These are phyloP conservation scores for Colletotrichum spaethianum DNA, from an alignment of 2,329 filamentous ascomycete species.

Conservation along the genomic window DNA sequence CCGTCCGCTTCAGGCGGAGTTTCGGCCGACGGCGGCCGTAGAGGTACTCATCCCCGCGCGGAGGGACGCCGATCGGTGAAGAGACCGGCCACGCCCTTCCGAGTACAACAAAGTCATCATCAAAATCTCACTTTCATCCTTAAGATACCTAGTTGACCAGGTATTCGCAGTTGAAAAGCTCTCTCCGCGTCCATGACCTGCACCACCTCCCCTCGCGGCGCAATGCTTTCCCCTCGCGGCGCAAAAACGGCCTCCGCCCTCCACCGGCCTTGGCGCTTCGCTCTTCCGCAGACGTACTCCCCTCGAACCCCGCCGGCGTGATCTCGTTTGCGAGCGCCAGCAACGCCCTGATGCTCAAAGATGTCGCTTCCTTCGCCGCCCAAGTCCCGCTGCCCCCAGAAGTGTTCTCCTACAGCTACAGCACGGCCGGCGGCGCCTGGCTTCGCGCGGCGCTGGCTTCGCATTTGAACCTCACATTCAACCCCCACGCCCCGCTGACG, in stretches of 20 bases:
- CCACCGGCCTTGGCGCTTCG: constrained; percentile 31
- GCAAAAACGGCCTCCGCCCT: constrained; percentile 21
- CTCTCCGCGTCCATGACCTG: not conserved
- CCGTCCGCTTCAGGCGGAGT: not conserved
- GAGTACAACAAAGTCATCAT: not conserved
- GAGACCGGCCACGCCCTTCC: not conserved
- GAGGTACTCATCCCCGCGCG: constrained; percentile 13
- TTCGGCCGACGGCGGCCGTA: constrained; percentile 4
- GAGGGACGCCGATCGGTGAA: not conserved
- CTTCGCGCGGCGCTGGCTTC: constrained; percentile 51
- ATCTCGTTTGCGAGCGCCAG: constrained; percentile 33
- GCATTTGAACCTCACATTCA: constrained; percentile 56
- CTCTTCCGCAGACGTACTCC: constrained; percentile 22
- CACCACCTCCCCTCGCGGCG: not conserved
- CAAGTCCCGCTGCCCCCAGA: constrained; percentile 27
- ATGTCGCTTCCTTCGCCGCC: constrained; percentile 27
- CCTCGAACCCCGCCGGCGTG: constrained; percentile 25
- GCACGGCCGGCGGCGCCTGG: constrained; percentile 51
- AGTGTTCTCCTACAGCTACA: constrained; percentile 55
- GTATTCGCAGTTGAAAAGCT: not conserved
- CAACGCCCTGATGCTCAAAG: constrained; percentile 24
- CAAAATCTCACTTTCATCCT: not conserved
- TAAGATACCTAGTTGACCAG: not conserved
- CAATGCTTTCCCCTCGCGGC: constrained; percentile 32
- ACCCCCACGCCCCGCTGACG: constrained; percentile 49